Conservation (phyloP, 2,329 filamentous ascomycete species). For the Colletotrichum sp. region DNA sequence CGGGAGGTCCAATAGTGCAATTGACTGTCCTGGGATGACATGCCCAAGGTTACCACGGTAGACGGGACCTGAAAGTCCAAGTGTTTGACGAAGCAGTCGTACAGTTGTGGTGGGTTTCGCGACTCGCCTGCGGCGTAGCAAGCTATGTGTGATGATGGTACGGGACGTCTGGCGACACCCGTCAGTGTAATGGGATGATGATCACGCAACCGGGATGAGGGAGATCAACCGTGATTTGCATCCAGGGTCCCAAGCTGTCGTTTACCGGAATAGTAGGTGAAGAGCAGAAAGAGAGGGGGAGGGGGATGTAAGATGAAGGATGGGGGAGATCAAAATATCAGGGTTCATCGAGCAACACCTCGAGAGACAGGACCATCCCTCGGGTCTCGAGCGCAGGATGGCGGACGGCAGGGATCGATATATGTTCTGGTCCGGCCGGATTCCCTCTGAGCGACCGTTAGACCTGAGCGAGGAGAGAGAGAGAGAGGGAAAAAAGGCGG, state of each 20-base stretch:
- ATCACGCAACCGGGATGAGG: neutral
- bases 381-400: neutral
- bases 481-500: conserved; percentile 1
- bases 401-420: conserved; percentile 9
- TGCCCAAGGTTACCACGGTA: neutral
- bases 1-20: neutral
- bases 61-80: neutral
- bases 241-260: neutral
- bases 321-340: neutral
- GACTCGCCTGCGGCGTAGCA: neutral
- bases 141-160: neutral
- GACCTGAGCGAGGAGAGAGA: neutral
- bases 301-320: neutral
- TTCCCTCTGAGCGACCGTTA: conserved; percentile 6
- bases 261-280: neutral
- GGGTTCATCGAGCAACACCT: conserved; percentile 4
- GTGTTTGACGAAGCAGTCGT: neutral
- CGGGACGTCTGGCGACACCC: neutral
- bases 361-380: neutral
- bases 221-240: neutral
- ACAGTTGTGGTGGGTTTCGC: neutral
- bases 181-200: neutral
- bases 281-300: neutral
- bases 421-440: conserved; percentile 1
- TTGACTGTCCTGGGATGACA: neutral